Conservation (phyloP, 2,329 filamentous ascomycete species). For the Neofusicoccum laricinum region DNA sequence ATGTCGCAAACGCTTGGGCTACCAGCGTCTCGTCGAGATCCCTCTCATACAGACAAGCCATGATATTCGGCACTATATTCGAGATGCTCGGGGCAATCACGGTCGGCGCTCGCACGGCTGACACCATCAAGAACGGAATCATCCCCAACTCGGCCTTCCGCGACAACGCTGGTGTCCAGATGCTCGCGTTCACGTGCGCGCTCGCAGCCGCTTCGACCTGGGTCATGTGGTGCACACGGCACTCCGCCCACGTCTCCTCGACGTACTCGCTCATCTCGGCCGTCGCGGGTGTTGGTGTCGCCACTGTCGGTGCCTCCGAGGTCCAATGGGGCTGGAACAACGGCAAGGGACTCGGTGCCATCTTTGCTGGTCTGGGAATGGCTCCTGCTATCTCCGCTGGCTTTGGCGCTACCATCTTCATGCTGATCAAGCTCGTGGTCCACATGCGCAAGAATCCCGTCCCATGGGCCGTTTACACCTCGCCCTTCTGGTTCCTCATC, state of each 20-base stretch:
- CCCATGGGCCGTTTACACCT: slow-evolving; percentile 68
- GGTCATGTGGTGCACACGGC: slow-evolving; percentile 77
- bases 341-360: slow-evolving; percentile 64
- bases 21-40: slow-evolving; percentile 80
- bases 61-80: slow-evolving; percentile 45
- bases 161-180: slow-evolving; percentile 44
- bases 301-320: slow-evolving; percentile 54
- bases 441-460: slow-evolving; percentile 70
- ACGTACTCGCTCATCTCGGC: slow-evolving; percentile 54
- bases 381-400: slow-evolving; percentile 64
- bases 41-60: slow-evolving; percentile 64
- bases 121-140: slow-evolving; percentile 74
- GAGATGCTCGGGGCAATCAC: slow-evolving; percentile 48
- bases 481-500: slow-evolving; percentile 75
- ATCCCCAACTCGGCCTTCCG: slow-evolving; percentile 43
- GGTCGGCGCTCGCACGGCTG: slow-evolving; percentile 55
- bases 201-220: slow-evolving; percentile 64
- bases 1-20: slow-evolving; percentile 82
- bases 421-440: slow-evolving; percentile 69
- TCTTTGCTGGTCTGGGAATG: slow-evolving; percentile 65
- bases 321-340: slow-evolving; percentile 60
- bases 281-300: slow-evolving; percentile 47
- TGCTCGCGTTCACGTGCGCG: slow-evolving; percentile 57
- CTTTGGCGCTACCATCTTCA: slow-evolving; percentile 68
- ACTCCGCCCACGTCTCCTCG: slow-evolving; percentile 65